Conservation (phyloP, 352 stramenopile species). For the Blastocystis sp. region DNA sequence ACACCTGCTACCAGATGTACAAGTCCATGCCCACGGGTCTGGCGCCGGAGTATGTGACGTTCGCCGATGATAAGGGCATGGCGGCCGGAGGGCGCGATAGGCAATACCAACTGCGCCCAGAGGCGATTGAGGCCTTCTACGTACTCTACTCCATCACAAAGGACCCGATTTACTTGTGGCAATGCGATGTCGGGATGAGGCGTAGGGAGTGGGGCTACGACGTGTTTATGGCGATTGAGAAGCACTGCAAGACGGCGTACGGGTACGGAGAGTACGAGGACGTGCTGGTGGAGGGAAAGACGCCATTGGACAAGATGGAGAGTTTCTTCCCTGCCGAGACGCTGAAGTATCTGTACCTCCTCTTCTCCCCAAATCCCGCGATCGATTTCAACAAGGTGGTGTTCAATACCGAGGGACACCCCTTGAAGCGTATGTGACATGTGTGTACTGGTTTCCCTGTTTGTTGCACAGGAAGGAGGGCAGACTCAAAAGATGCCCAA, state of each 20-base stretch:
- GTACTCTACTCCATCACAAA: slow-evolving; percentile 90
- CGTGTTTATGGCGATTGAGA: slow-evolving; percentile 88
- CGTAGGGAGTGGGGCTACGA: slow-evolving; percentile 88
- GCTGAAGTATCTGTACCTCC: slow-evolving; percentile 95
- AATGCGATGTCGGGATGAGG: slow-evolving; percentile 79
- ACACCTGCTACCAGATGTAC: slow-evolving; percentile 92
- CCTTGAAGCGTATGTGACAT: slow-evolving; percentile 73
- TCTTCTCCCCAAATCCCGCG: slow-evolving; percentile 80
- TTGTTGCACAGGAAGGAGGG: background rate
- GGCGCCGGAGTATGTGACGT: slow-evolving; percentile 86
- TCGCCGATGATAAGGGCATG: slow-evolving; percentile 75
- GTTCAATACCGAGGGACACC: slow-evolving; percentile 93
- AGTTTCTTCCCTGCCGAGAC: slow-evolving; percentile 97
- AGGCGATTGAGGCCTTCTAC: slow-evolving; percentile 91
- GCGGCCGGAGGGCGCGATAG: slow-evolving; percentile 73
- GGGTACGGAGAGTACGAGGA: slow-evolving; percentile 80
- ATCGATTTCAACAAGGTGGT: slow-evolving; percentile 88
- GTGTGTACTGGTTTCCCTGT: background rate
- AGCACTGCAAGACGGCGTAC: slow-evolving; percentile 82
- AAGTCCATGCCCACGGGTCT: slow-evolving; percentile 84
- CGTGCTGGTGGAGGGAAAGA: slow-evolving; percentile 71
- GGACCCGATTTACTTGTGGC: slow-evolving; percentile 78
- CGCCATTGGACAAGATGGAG: slow-evolving; percentile 91
- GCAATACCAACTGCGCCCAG: slow-evolving; percentile 89
- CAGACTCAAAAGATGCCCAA: background rate